phyloP scores from a whole-genome alignment of 176 grass and related monocot species.

The Dendrocalamus sinicus region DNA sequence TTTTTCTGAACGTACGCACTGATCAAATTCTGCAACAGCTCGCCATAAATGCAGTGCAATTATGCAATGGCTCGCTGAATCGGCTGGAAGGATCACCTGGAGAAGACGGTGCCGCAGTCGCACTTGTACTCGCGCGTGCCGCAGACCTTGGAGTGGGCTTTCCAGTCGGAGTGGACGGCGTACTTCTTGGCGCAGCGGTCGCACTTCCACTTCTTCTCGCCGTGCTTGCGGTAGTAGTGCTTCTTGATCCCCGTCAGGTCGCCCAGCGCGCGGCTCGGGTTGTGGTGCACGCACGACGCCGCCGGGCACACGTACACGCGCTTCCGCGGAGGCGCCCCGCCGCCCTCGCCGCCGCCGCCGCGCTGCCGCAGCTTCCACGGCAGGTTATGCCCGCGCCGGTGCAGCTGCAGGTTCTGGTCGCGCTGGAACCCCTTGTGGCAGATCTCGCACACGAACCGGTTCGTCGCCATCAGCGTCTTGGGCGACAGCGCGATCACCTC shows the following conservation, averaged over 20 bases:
- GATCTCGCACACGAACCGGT: conserved; percentile 95
- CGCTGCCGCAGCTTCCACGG: conserved; percentile 91
- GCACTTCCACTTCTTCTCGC: conserved; percentile 92
- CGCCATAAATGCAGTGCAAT: not conserved
- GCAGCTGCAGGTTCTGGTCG: conserved; percentile 97
- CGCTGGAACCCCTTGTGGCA: conserved; percentile 93
- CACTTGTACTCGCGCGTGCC: conserved; percentile 96
- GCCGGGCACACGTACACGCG: conserved; percentile 76
- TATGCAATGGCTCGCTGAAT: no score
- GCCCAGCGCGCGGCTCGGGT: conserved; percentile 66
- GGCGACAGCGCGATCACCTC: conserved; percentile 92
- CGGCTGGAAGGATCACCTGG: conserved; percentile 52
- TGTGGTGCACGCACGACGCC: conserved; percentile 72
- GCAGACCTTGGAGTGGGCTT: conserved; percentile 96
- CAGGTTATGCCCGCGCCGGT: conserved; percentile 96
- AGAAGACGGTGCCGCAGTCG: conserved; percentile 96
- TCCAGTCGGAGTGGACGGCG: conserved; percentile 98
- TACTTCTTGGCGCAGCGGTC: conserved; percentile 83
- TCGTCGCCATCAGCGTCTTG: conserved; percentile 76
- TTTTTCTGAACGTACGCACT: not conserved
- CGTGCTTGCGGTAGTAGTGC: conserved; percentile 81
- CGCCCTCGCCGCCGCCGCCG: not conserved
- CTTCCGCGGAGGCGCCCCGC: conserved; percentile 38
- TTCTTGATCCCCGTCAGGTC: conserved; percentile 88
- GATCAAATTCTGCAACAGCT: not conserved